phyloP scores from a whole-genome alignment of 495 filamentous ascomycete species.

The Aspergillus homomorphus region DNA sequence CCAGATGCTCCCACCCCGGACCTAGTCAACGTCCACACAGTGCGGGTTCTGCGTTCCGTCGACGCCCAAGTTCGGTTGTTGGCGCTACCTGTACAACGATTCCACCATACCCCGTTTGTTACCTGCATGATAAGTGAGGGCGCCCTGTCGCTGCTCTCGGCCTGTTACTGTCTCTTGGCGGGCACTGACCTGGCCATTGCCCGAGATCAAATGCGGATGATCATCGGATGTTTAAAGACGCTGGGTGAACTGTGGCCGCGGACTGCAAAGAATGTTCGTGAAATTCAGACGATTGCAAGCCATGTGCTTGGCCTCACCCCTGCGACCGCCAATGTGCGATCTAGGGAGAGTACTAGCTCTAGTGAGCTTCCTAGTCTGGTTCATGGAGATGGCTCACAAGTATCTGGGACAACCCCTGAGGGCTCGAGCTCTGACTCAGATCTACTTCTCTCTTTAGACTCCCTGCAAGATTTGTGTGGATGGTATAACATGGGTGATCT shows the following conservation, averaged over 20 bases:
- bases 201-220: constrained; percentile 34
- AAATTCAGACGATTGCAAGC: constrained; percentile 72
- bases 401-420: constrained; percentile 2
- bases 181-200: constrained; percentile 24
- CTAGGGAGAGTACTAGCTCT: constrained; percentile 1
- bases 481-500: constrained; percentile 26
- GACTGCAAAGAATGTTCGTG: constrained; percentile 65
- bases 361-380: constrained; percentile 10
- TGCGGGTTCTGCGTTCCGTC: constrained; percentile 23
- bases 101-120: constrained; percentile 28
- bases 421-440: constrained; percentile 12
- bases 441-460: constrained; percentile 15
- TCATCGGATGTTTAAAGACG: constrained; percentile 29
- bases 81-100: constrained; percentile 23
- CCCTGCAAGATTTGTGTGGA: constrained; percentile 23
- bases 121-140: constrained; percentile 35
- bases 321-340: neutral
- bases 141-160: constrained; percentile 28
- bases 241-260: constrained; percentile 30
- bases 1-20: constrained; percentile 25
- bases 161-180: constrained; percentile 23
- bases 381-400: constrained; percentile 5
- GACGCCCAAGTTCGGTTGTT: constrained; percentile 31
- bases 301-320: constrained; percentile 34
- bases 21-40: constrained; percentile 25